Conservation (phyloP, 2,329 filamentous ascomycete genomes). For the Fusarium sp. region DNA sequence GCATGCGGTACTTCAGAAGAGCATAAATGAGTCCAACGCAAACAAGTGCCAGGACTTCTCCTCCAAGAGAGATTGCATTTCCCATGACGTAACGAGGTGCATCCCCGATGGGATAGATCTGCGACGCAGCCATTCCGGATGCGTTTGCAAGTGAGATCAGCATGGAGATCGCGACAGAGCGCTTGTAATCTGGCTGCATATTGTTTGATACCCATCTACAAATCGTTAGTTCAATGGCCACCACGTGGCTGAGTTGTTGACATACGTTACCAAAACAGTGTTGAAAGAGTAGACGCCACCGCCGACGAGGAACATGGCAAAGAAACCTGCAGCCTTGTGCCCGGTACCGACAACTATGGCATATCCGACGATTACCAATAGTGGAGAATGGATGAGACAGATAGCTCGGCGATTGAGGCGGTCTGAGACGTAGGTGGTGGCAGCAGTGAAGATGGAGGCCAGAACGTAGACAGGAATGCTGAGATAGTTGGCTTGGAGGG, state of each 20-base stretch:
- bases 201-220: conserved; percentile 60
- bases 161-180: conserved; percentile 56
- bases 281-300: conserved; percentile 28
- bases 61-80: conserved; percentile 42
- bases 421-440: conserved; percentile 29
- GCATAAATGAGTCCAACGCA: conserved; percentile 41
- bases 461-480: conserved; percentile 49
- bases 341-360: conserved; percentile 40
- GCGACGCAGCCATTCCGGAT: conserved; percentile 58
- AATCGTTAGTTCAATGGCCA: conserved; percentile 27
- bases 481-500: conserved; percentile 47
- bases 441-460: conserved; percentile 30
- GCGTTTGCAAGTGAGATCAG: conserved; percentile 59
- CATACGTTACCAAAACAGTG: conserved; percentile 29
- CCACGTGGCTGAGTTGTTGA: neutral
- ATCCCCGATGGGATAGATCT: conserved; percentile 50
- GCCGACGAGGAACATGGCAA: conserved; percentile 39
- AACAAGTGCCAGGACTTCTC: conserved; percentile 39
- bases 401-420: conserved; percentile 38
- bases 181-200: conserved; percentile 57
- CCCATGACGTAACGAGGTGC: conserved; percentile 44
- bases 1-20: conserved; percentile 42
- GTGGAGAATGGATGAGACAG: conserved; percentile 27
- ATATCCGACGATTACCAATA: conserved; percentile 44
- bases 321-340: conserved; percentile 37